Conservation (phyloP, 225 moss, liverwort and hornwort genomes). For the Climacium dendroides region DNA sequence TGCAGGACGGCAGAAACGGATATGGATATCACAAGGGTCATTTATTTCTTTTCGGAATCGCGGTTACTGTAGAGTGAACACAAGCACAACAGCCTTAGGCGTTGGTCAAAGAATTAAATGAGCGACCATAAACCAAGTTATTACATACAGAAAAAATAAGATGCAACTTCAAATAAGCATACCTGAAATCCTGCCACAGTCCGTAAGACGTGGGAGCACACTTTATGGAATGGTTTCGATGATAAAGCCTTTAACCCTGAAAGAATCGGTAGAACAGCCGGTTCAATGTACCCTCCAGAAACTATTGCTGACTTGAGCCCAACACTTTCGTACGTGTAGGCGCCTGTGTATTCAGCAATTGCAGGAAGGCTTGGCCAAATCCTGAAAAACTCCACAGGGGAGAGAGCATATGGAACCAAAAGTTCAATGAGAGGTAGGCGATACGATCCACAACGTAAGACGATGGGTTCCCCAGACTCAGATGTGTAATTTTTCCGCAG, state of each 20-base stretch:
- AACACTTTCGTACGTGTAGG: constrained; percentile 71
- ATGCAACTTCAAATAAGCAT: neutral
- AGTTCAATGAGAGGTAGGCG: constrained; percentile 95
- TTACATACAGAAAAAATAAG: neutral
- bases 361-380: constrained; percentile 95
- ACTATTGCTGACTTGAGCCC: constrained; percentile 42
- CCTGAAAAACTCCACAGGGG: constrained; percentile 95
- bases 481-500: constrained; percentile 56
- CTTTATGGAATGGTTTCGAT: constrained; percentile 69
- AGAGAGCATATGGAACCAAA: constrained; percentile 69
- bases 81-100: neutral
- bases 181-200: constrained; percentile 97
- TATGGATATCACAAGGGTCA: neutral
- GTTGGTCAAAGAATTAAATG: neutral
- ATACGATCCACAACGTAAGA: constrained; percentile 82
- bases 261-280: constrained; percentile 48
- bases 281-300: constrained; percentile 56
- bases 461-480: constrained; percentile 85
- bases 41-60: neutral
- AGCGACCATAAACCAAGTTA: neutral
- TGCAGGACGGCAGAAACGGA: neutral
- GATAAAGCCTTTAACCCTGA: constrained; percentile 36
- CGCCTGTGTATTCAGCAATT: constrained; percentile 76
- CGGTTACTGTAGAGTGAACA: neutral
- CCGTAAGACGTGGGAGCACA: constrained; percentile 76